Evolutionary conservation across 2,329 filamentous ascomycete species (phyloP).

Genomic region (Onygena corvina): DNA sequence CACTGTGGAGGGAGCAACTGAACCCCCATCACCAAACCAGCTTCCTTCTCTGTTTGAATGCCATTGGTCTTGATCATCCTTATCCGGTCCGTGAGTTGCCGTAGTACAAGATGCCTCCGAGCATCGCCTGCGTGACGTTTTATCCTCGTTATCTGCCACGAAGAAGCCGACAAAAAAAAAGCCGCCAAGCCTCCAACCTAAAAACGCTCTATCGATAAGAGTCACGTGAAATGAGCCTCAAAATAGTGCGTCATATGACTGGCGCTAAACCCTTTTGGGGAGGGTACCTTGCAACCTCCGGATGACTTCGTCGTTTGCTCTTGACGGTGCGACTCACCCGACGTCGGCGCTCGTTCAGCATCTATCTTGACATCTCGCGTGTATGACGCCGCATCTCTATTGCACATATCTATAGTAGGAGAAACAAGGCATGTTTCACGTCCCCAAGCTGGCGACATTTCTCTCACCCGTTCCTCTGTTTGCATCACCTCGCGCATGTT

Average conservation of each 20-base stretch:
- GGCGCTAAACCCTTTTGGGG: conserved; percentile 6
- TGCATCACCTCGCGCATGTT: not conserved
- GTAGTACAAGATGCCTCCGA: too few species aligned
- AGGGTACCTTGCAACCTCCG: not conserved
- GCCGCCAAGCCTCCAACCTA: not conserved
- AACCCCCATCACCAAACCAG: conserved; percentile 45
- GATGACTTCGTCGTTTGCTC: not conserved
- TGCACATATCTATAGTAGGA: not conserved
- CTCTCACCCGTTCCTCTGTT: not conserved
- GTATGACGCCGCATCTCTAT: not conserved
- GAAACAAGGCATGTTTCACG: not conserved
- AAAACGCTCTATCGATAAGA: not conserved
- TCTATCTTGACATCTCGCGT: too few species aligned
- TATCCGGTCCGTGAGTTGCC: too few species aligned
- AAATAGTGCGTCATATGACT: conserved; percentile 20
- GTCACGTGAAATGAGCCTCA: conserved; percentile 20
- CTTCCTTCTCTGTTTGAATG: conserved; percentile 32
- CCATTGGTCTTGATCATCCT: conserved; percentile 2
- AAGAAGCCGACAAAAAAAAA: not conserved
- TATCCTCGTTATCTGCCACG: not conserved
- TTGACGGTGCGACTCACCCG: not conserved
- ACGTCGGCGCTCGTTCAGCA: not conserved
- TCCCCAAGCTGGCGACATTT: too few species aligned
- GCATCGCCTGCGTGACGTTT: too few species aligned
- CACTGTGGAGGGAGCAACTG: conserved; percentile 19